Evolutionary conservation across 2,329 filamentous ascomycete species (phyloP).

Genomic region (Pseudocercospora crystallina): DNA sequence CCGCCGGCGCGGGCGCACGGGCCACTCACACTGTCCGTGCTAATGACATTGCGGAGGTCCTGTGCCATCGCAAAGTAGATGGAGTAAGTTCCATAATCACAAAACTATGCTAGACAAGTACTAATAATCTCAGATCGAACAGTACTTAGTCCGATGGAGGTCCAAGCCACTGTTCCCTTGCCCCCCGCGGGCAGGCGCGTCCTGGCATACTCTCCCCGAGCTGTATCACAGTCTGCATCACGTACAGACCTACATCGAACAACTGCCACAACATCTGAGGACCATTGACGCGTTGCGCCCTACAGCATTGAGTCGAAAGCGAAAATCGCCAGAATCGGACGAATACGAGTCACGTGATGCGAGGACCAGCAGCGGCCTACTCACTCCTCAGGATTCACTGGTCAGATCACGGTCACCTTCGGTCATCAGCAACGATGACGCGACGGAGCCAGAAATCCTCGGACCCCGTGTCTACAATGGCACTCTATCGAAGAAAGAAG

Average conservation of each 20-base stretch:
- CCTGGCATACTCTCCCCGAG: conserved; percentile 47
- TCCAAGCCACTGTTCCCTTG: conserved; percentile 9
- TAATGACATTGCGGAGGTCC: conserved; percentile 26
- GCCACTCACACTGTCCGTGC: conserved; percentile 15
- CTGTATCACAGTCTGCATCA: conserved; percentile 40
- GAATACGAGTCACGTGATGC: conserved; percentile 17
- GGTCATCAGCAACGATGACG: neutral
- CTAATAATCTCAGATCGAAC: conserved; percentile 32
- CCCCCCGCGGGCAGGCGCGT: conserved; percentile 33
- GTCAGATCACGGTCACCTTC: conserved; percentile 14
- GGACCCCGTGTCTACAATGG: conserved; percentile 43
- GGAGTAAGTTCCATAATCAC: conserved; percentile 25
- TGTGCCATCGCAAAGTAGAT: conserved; percentile 29
- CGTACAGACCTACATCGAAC: conserved; percentile 46
- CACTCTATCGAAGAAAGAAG: conserved; percentile 37
- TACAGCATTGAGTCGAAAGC: conserved; percentile 19
- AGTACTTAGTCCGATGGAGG: conserved; percentile 47
- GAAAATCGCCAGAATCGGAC: conserved; percentile 28
- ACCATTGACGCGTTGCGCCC: neutral
- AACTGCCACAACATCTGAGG: neutral
- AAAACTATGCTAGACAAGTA: conserved; percentile 3
- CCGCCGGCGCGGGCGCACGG: too few relatives aligned
- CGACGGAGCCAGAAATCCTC: neutral
- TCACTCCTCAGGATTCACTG: conserved; percentile 17
- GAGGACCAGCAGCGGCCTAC: conserved; percentile 15